Conservation (phyloP, 2,329 filamentous ascomycete species). For the Coniochaeta sp. region DNA sequence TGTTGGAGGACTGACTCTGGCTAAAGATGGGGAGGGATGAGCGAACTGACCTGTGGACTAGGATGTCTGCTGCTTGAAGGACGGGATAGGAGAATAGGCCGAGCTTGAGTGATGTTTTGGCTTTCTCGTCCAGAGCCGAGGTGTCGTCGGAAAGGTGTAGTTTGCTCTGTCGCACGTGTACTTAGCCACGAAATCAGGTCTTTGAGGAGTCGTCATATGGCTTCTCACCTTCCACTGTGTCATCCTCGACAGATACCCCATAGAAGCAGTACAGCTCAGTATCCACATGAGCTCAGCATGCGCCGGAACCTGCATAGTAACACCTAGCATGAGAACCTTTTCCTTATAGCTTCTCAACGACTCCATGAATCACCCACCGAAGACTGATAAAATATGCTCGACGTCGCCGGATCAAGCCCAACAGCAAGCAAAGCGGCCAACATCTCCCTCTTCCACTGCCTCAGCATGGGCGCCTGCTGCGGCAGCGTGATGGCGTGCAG, state of each 20-base stretch:
- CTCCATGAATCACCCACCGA: slow-evolving; percentile 40
- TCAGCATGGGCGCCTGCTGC: slow-evolving; percentile 56
- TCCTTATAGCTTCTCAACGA: background rate
- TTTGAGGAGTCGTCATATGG: too few relatives aligned
- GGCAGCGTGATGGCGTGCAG: slow-evolving; percentile 84
- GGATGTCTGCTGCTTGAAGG: slow-evolving; percentile 87
- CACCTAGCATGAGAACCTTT: background rate
- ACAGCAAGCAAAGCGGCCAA: slow-evolving; percentile 77
- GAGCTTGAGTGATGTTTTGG: slow-evolving; percentile 62
- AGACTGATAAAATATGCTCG: slow-evolving; percentile 77
- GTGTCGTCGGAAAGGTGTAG: slow-evolving; percentile 55
- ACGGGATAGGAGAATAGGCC: slow-evolving; percentile 95
- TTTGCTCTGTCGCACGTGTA: slow-evolving; percentile 57
- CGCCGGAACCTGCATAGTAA: slow-evolving; percentile 50
- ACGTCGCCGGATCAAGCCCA: slow-evolving; percentile 71
- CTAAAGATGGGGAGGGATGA: background rate
- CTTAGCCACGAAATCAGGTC: background rate
- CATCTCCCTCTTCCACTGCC: slow-evolving; percentile 61
- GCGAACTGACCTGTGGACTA: slow-evolving; percentile 65
- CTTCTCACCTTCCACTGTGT: slow-evolving; percentile 87
- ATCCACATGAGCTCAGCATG: slow-evolving; percentile 97
- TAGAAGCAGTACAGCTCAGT: slow-evolving; percentile 81
- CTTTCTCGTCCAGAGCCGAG: slow-evolving; percentile 48
- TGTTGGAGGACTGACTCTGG: background rate
- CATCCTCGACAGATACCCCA: slow-evolving; percentile 95